These are phyloP conservation scores for Aphanomyces astaci DNA, from an alignment of 352 stramenopile genomes.

Conservation along the genomic window DNA sequence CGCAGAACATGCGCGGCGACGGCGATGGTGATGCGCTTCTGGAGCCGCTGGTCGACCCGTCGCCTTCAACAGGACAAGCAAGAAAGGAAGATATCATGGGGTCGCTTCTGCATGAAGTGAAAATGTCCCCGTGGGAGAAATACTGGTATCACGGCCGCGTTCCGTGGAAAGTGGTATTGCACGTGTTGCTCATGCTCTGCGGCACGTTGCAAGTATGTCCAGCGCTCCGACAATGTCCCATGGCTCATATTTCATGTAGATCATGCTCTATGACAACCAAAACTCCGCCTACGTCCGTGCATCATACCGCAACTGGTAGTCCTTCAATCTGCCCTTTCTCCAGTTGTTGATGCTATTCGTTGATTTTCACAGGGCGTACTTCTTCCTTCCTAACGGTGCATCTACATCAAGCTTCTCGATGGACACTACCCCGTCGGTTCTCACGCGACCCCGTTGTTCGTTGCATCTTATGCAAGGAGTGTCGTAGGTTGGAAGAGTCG, in stretches of 20 bases:
- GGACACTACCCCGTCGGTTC: constrained; percentile 8
- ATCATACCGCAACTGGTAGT: constrained; percentile 77
- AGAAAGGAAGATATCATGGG: not conserved
- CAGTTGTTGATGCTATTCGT: too few species aligned
- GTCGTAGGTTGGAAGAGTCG: constrained; percentile 29
- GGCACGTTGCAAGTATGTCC: constrained; percentile 27
- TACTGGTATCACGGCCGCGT: constrained; percentile 61
- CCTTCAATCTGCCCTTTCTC: too few species aligned
- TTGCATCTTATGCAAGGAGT: too few species aligned
- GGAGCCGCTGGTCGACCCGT: not conserved
- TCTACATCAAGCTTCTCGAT: constrained; percentile 46
- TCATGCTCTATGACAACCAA: constrained; percentile 68
- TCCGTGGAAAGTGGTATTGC: constrained; percentile 76
- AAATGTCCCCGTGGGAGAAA: constrained; percentile 80
- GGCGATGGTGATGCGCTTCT: constrained; percentile 1
- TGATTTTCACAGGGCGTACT: constrained; percentile 71
- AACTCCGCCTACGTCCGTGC: constrained; percentile 80
- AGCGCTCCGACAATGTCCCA: not conserved
- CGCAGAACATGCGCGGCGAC: too few species aligned
- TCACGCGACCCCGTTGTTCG: not conserved
- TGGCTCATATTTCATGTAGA: too few species aligned
- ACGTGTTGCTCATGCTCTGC: constrained; percentile 55
- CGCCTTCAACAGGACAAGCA: not conserved
- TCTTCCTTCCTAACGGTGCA: constrained; percentile 57
- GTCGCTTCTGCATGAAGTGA: constrained; percentile 32